Conservation (phyloP, 2,329 filamentous ascomycete species). For the Penicillium hordei region DNA sequence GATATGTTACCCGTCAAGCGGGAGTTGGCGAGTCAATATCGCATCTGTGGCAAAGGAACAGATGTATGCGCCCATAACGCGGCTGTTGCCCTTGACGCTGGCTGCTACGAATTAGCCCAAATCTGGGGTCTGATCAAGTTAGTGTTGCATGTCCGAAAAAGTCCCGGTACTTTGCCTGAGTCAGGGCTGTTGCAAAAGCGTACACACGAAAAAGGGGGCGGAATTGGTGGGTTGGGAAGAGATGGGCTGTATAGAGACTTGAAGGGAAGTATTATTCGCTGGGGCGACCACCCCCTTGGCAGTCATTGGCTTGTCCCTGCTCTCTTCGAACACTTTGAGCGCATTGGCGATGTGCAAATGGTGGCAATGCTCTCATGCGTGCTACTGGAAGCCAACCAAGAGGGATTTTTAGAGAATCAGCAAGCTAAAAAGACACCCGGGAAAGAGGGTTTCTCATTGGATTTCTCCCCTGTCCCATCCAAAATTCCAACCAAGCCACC, state of each 20-base stretch:
- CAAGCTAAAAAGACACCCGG: constrained; percentile 40
- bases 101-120: constrained; percentile 69
- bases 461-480: constrained; percentile 48
- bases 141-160: constrained; percentile 73
- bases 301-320: constrained; percentile 56
- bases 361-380: constrained; percentile 65
- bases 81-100: constrained; percentile 68
- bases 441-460: constrained; percentile 48
- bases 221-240: constrained; percentile 31
- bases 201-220: constrained; percentile 33
- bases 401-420: constrained; percentile 34
- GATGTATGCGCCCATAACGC: constrained; percentile 84
- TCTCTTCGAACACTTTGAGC: constrained; percentile 61
- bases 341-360: constrained; percentile 63
- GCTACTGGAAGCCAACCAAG: constrained; percentile 52
- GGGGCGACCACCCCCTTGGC: constrained; percentile 59
- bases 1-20: constrained; percentile 74
- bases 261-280: constrained; percentile 51
- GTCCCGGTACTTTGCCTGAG: constrained; percentile 61
- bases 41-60: constrained; percentile 78
- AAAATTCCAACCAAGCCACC: constrained; percentile 45
- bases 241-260: constrained; percentile 38
- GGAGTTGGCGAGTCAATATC: constrained; percentile 74
- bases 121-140: constrained; percentile 82
- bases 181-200: constrained; percentile 61